Evolutionary conservation across 106 monocot species (phyloP).

Genomic region (Dendrobium officinale): DNA sequence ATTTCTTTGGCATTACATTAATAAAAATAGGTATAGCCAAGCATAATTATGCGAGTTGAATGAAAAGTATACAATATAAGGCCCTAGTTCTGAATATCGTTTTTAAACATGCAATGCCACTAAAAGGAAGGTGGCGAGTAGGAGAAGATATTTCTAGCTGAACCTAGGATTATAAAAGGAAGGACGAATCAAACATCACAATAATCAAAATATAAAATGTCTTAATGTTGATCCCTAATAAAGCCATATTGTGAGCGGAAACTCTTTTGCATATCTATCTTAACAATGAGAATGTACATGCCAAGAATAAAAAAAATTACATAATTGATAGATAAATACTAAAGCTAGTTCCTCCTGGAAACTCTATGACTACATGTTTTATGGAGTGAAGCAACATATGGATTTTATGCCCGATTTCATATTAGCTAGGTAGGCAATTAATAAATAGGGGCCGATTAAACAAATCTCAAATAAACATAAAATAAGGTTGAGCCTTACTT

Average conservation of each 20-base stretch:
- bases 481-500: constrained; percentile 47
- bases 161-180: no score
- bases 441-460: background rate
- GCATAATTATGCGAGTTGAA: no score
- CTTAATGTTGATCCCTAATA: background rate
- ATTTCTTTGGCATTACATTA: no score
- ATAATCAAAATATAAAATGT: background rate
- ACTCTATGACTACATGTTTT: background rate
- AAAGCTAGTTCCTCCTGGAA: no score
- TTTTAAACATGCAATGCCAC: background rate
- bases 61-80: background rate
- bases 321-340: no score
- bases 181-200: background rate
- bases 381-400: background rate
- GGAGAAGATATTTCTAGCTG: no score
- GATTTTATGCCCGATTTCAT: background rate
- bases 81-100: background rate
- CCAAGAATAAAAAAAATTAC: background rate
- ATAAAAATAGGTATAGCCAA: no score
- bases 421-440: background rate
- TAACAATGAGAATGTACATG: background rate
- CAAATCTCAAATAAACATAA: background rate
- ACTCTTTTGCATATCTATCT: background rate
- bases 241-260: background rate
- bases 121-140: no score